Conservation (phyloP, 2,329 filamentous ascomycete genomes). For the Aspergillus sojae region DNA sequence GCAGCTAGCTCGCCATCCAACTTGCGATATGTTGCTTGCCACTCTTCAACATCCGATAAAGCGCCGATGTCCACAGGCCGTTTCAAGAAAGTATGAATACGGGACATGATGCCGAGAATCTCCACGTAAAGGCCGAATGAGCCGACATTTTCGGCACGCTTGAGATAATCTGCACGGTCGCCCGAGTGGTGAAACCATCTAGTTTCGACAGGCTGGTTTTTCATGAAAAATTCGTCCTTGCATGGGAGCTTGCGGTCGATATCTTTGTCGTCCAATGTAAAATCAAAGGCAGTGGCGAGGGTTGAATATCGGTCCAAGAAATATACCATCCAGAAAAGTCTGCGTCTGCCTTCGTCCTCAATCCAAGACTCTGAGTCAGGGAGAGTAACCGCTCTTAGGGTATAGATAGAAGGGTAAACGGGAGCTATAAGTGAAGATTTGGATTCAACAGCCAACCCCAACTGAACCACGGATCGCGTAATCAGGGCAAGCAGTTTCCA, state of each 20-base stretch:
- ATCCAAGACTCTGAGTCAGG: conserved; percentile 83
- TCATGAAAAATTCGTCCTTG: conserved; percentile 81
- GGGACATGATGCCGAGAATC: conserved; percentile 81
- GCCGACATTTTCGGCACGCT: conserved; percentile 78
- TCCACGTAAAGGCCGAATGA: conserved; percentile 91
- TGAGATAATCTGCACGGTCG: conserved; percentile 62
- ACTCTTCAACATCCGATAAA: conserved; percentile 80
- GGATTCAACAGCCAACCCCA: conserved; percentile 81
- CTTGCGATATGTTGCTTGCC: conserved; percentile 84
- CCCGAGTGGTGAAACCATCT: conserved; percentile 70
- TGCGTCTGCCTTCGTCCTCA: conserved; percentile 81
- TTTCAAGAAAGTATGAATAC: conserved; percentile 86
- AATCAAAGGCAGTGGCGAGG: conserved; percentile 88
- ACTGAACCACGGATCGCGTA: conserved; percentile 82
- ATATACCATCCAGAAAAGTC: conserved; percentile 94
- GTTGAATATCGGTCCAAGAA: conserved; percentile 87
- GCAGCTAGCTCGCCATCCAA: conserved; percentile 76
- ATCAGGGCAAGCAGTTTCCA: conserved; percentile 92
- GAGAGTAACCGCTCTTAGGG: conserved; percentile 79
- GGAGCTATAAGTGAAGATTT: conserved; percentile 79
- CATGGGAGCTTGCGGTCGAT: conserved; percentile 87
- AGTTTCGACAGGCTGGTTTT: conserved; percentile 82
- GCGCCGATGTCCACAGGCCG: conserved; percentile 86
- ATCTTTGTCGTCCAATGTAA: conserved; percentile 84
- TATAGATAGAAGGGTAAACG: conserved; percentile 83